phyloP scores from a whole-genome alignment of 805 yeast genomes.

The Saccharomycopsis lassenensis region DNA sequence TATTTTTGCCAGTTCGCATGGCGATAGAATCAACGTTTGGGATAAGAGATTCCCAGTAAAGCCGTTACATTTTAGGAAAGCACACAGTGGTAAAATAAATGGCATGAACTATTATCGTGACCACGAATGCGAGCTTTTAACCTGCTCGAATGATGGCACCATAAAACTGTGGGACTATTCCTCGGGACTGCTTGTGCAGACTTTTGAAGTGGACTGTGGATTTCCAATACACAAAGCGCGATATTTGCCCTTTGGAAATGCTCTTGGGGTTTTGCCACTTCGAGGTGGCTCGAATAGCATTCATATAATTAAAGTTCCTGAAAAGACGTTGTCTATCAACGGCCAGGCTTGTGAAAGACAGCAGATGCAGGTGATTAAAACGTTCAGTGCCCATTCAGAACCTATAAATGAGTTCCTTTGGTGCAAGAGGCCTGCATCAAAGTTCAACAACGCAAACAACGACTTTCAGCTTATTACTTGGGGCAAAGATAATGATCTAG shows the following conservation, averaged over 20 bases:
- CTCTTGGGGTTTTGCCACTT: conserved; percentile 84
- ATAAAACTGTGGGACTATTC: conserved; percentile 72
- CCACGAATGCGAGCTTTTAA: conserved; percentile 47
- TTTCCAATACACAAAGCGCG: conserved; percentile 89
- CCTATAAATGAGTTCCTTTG: conserved; percentile 83
- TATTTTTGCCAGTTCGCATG: conserved; percentile 80
- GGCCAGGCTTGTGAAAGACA: too few species aligned
- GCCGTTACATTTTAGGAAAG: conserved; percentile 51
- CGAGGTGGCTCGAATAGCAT: conserved; percentile 63
- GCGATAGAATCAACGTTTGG: conserved; percentile 74
- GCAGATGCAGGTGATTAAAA: conserved; percentile 38
- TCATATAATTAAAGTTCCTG: conserved; percentile 25
- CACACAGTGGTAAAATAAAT: conserved; percentile 80
- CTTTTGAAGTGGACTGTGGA: conserved; percentile 24
- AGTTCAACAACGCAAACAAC: conserved; percentile 44
- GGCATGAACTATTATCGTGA: conserved; percentile 75
- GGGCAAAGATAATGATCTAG: conserved; percentile 79
- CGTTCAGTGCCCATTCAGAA: conserved; percentile 73
- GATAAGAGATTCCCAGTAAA: conserved; percentile 73
- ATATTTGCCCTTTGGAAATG: conserved; percentile 77
- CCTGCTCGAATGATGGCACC: conserved; percentile 79
- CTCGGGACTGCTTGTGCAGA: conserved; percentile 3
- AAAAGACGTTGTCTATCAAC: not conserved
- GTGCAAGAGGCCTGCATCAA: conserved; percentile 51
- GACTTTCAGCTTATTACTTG: conserved; percentile 90